These are phyloP conservation scores for Marchantia polymorpha DNA, from an alignment of 225 moss, liverwort and hornwort genomes.

Conservation along the genomic window DNA sequence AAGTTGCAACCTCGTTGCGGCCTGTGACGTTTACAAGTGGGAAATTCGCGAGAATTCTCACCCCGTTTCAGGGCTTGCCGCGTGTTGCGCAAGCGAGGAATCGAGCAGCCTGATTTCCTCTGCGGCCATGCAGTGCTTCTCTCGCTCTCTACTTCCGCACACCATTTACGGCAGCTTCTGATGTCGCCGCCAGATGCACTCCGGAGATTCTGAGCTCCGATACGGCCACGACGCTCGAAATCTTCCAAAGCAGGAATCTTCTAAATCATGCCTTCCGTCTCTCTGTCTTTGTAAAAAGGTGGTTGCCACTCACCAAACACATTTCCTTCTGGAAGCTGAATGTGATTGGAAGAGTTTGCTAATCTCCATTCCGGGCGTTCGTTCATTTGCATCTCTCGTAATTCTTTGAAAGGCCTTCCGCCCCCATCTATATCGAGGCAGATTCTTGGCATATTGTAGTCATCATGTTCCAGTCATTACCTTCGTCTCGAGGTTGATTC, in stretches of 20 bases:
- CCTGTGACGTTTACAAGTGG: not conserved
- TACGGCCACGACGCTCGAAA: not conserved
- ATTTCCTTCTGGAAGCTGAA: not conserved
- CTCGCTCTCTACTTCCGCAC: not conserved
- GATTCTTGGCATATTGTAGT: no score
- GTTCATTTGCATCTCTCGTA: no score
- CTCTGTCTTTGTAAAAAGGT: no score
- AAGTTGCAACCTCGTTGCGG: not conserved
- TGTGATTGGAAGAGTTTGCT: no score
- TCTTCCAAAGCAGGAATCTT: not conserved
- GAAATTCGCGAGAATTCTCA: not conserved
- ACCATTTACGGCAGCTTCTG: not conserved
- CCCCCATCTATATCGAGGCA: no score
- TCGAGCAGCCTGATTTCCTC: not conserved
- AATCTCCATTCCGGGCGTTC: no score
- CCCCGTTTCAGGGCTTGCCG: not conserved
- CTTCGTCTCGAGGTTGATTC: no score
- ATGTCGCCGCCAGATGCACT: not conserved
- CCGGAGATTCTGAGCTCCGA: not conserved
- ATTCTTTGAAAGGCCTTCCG: no score
- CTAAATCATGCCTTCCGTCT: not conserved
- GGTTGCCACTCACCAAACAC: not conserved
- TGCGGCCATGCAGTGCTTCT: not conserved
- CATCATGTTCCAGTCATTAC: no score
- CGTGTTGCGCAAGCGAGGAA: not conserved